Percentiles rank a stretch among this genome's conserved stretches.
These are phyloP conservation scores for Calonectria hawksworthii DNA, from an alignment of 2,329 filamentous ascomycete genomes.

Conservation along the genomic window DNA sequence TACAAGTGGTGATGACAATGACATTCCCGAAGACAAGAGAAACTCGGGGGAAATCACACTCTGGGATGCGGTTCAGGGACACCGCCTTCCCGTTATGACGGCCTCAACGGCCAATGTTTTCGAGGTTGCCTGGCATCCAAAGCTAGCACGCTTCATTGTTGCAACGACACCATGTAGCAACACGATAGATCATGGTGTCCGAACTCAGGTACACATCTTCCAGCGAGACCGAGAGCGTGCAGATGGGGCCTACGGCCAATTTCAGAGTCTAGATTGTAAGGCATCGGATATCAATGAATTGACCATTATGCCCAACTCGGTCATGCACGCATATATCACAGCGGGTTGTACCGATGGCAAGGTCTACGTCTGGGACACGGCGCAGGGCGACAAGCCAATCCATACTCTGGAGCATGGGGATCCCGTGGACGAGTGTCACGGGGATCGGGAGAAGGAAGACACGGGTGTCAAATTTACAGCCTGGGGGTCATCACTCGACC, in stretches of 20 bases:
- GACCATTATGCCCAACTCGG: slow-evolving; percentile 69
- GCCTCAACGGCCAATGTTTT: slow-evolving; percentile 73
- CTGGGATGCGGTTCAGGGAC: slow-evolving; percentile 65
- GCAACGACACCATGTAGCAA: slow-evolving; percentile 68
- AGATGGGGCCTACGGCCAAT: slow-evolving; percentile 55
- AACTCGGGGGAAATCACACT: slow-evolving; percentile 72
- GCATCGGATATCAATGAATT: slow-evolving; percentile 75
- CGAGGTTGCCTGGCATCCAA: slow-evolving; percentile 75
- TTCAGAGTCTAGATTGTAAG: slow-evolving; percentile 70
- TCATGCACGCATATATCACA: slow-evolving; percentile 66
- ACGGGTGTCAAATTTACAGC: slow-evolving; percentile 75
- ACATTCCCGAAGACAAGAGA: slow-evolving; percentile 71
- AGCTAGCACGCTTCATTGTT: slow-evolving; percentile 65
- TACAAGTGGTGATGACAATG: slow-evolving; percentile 64
- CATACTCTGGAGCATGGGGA: slow-evolving; percentile 69
- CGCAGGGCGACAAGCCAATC: slow-evolving; percentile 66
- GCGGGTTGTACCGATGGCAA: slow-evolving; percentile 74
- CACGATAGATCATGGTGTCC: slow-evolving; percentile 59
- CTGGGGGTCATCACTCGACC: slow-evolving; percentile 69
- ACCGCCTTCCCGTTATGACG: slow-evolving; percentile 63
- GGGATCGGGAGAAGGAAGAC: slow-evolving; percentile 68
- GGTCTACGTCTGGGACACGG: slow-evolving; percentile 75
- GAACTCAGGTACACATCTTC: slow-evolving; percentile 72
- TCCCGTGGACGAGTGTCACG: slow-evolving; percentile 55
- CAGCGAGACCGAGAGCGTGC: slow-evolving; percentile 45